These are phyloP conservation scores for Aspergillus sojae DNA, from an alignment of 2,329 filamentous ascomycete genomes.

Conservation along the genomic window DNA sequence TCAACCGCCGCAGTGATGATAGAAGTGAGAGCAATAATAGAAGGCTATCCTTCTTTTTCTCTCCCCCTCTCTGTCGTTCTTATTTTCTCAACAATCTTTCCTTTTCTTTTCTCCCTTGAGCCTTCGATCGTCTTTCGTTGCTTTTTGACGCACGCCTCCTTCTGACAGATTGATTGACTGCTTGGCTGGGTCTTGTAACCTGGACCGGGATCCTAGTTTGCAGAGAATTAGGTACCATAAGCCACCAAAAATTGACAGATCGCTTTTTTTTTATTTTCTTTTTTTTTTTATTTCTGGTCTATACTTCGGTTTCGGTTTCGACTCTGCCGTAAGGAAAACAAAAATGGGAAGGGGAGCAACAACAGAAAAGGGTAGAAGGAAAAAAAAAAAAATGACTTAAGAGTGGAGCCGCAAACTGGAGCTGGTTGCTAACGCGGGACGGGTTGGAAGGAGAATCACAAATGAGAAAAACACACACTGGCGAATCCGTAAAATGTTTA, in stretches of 20 bases:
- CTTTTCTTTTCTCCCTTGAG: not conserved
- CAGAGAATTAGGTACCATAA: conserved; percentile 17
- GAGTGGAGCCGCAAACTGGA: conserved; percentile 19
- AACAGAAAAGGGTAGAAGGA: not conserved
- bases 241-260: conserved; percentile 33
- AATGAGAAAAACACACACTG: conserved; percentile 8
- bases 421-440: conserved; percentile 9
- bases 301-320: not conserved
- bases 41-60: not conserved
- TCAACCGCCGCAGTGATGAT: not conserved
- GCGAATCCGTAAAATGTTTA: conserved; percentile 1
- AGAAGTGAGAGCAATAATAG: not conserved
- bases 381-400: conserved; percentile 8
- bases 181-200: conserved; percentile 14
- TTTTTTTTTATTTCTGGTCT: conserved; percentile 2
- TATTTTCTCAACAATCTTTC: conserved; percentile 5
- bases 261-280: conserved; percentile 25
- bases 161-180: conserved; percentile 13
- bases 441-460: conserved; percentile 13
- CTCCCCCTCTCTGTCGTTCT: not conserved
- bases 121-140: conserved; percentile 7
- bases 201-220: conserved; percentile 20
- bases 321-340: conserved; percentile 4
- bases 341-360: not conserved
- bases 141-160: conserved; percentile 16